Evolutionary conservation across 2,329 filamentous ascomycete genomes (phyloP).

Genomic region (Fusarium humuli): DNA sequence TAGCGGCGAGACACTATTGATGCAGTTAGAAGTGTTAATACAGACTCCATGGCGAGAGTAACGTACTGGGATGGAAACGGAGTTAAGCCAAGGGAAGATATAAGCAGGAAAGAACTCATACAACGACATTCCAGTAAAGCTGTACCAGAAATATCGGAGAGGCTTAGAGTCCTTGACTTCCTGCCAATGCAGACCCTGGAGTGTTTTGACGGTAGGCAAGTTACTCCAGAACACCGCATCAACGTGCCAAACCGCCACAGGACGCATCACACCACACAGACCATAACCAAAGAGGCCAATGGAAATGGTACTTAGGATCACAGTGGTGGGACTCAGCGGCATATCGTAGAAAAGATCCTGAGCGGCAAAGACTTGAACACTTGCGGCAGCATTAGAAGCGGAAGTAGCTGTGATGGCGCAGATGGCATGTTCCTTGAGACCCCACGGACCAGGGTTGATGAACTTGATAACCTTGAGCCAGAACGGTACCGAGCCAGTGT

Average conservation of each 20-base stretch:
- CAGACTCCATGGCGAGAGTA: accelerated
- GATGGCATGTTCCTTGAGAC: slow-evolving; percentile 67
- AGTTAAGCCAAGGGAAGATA: slow-evolving; percentile 67
- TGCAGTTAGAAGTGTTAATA: neutral
- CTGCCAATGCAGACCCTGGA: slow-evolving; percentile 67
- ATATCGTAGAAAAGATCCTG: slow-evolving; percentile 65
- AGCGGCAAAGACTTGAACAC: slow-evolving; percentile 58
- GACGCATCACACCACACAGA: slow-evolving; percentile 64
- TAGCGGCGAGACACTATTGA: slow-evolving; percentile 59
- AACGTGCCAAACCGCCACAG: slow-evolving; percentile 66
- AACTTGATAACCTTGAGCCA: slow-evolving; percentile 57
- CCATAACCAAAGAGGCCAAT: slow-evolving; percentile 68
- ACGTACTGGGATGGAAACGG: slow-evolving; percentile 60
- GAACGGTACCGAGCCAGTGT: slow-evolving; percentile 55
- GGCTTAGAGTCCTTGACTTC: slow-evolving; percentile 62
- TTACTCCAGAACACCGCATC: slow-evolving; percentile 68
- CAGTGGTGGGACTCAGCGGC: slow-evolving; percentile 58
- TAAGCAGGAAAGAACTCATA: slow-evolving; percentile 68
- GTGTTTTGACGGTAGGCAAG: slow-evolving; percentile 63
- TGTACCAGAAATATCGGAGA: slow-evolving; percentile 64
- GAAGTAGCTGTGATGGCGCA: slow-evolving; percentile 66
- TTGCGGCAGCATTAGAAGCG: slow-evolving; percentile 61
- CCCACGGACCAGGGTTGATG: slow-evolving; percentile 64
- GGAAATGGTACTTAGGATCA: slow-evolving; percentile 63
- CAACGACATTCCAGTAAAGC: slow-evolving; percentile 59